Conservation (phyloP, 805 yeast species). For the Myxozyma monticola region DNA sequence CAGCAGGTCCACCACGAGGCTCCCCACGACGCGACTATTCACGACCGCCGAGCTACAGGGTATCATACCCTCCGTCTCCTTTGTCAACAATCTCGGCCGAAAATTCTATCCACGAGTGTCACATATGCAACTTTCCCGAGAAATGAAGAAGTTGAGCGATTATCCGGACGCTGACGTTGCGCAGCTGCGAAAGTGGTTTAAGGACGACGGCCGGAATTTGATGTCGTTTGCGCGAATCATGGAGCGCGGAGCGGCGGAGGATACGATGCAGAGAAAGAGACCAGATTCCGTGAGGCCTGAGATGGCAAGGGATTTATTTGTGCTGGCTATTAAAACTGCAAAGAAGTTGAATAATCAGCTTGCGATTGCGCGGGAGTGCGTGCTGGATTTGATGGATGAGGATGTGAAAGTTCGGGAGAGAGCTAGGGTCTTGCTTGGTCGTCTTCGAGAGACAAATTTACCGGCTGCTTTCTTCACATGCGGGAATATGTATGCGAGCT, state of each 20-base stretch:
- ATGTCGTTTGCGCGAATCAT: slow-evolving; percentile 15
- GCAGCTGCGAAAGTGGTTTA: too few relatives aligned
- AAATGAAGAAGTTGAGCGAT: too few relatives aligned
- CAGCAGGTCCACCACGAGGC: too few relatives aligned
- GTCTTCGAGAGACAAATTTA: slow-evolving; percentile 16
- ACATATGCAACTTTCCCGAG: too few relatives aligned
- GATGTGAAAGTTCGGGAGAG: neutral
- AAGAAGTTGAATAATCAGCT: slow-evolving; percentile 1
- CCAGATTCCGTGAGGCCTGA: too few relatives aligned
- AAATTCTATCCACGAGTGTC: slow-evolving; percentile 13
- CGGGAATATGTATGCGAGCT: slow-evolving; percentile 8
- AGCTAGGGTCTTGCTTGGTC: slow-evolving; percentile 7
- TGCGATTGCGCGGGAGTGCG: slow-evolving; percentile 2
- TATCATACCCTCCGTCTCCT: too few relatives aligned
- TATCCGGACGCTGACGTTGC: too few relatives aligned
- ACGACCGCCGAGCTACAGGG: too few relatives aligned
- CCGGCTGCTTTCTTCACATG: slow-evolving; percentile 18
- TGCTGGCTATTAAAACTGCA: too few relatives aligned
- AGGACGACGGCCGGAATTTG: too few relatives aligned
- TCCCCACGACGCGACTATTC: too few relatives aligned
- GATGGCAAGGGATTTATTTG: too few relatives aligned
- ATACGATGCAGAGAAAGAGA: neutral
- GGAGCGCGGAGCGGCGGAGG: slow-evolving; percentile 18
- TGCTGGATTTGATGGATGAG: neutral
- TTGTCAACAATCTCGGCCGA: neutral